A percentile compares a stretch with the other conserved stretches of the same genome.
Evolutionary conservation across 179 eudicot species (phyloP).

Genomic region (Beta corolliflora): DNA sequence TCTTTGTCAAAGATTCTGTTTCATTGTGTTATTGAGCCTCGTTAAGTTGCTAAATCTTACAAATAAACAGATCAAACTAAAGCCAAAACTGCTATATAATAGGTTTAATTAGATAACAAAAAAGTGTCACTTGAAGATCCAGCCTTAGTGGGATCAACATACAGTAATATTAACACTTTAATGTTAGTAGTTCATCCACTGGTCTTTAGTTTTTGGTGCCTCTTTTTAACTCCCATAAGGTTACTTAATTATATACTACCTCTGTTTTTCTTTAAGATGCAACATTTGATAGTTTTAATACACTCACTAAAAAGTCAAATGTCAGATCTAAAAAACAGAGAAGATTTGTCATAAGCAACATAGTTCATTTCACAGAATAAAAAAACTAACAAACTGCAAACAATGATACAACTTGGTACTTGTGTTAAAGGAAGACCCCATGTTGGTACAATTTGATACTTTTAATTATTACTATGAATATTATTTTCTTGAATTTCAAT

Average conservation of each 20-base stretch:
- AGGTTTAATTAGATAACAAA: not conserved
- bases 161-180: not conserved
- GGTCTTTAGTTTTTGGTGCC: not conserved
- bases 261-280: too few relatives aligned
- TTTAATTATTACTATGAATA: not conserved
- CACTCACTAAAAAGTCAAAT: too few relatives aligned
- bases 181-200: not conserved
- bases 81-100: not conserved
- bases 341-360: too few relatives aligned
- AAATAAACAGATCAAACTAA: not conserved
- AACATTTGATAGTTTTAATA: too few relatives aligned
- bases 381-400: too few relatives aligned
- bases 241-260: too few relatives aligned
- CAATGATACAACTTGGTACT: not conserved
- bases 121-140: not conserved
- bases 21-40: not conserved
- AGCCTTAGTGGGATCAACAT: not conserved
- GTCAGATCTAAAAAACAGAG: not conserved
- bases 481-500: not conserved
- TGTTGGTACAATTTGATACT: too few relatives aligned
- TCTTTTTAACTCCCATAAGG: not conserved
- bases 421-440: too few relatives aligned
- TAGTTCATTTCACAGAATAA: too few relatives aligned
- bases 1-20: constrained; percentile 43
- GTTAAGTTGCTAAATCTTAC: not conserved